These are phyloP conservation scores for Pisolithus albus DNA, from an alignment of 768 basidiomycete genomes.

Conservation along the genomic window DNA sequence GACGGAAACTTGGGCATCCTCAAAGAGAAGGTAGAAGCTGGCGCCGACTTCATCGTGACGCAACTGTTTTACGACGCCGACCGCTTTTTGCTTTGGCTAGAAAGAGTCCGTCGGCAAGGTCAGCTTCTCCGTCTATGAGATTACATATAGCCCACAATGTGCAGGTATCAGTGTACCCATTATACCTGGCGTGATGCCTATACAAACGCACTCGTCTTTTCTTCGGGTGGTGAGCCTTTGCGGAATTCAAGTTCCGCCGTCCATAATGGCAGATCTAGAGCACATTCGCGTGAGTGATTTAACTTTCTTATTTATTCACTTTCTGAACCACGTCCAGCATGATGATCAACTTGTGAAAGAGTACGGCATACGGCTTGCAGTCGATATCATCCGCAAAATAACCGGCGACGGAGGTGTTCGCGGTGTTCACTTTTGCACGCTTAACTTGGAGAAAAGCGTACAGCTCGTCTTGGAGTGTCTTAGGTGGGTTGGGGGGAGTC, in stretches of 20 bases:
- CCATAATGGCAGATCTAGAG: constrained; percentile 59
- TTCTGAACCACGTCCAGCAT: constrained; percentile 41
- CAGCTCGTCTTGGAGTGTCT: constrained; percentile 76
- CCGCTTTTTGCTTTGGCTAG: constrained; percentile 73
- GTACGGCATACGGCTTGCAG: constrained; percentile 84
- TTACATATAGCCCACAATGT: constrained; percentile 4
- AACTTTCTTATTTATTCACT: not conserved
- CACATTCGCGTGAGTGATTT: constrained; percentile 59
- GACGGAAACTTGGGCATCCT: constrained; percentile 63
- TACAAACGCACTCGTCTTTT: constrained; percentile 95
- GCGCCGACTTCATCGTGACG: constrained; percentile 93
- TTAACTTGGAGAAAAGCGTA: constrained; percentile 96
- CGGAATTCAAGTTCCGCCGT: constrained; percentile 65
- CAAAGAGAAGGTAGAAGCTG: constrained; percentile 85
- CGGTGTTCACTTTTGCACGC: constrained; percentile 91
- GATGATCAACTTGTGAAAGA: constrained; percentile 94
- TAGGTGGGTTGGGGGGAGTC: constrained; percentile 53
- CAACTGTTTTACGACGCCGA: constrained; percentile 98
- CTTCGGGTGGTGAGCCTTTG: constrained; percentile 86
- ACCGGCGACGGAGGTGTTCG: constrained; percentile 49
- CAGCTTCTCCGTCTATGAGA: constrained; percentile 8
- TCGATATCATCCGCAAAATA: constrained; percentile 65
- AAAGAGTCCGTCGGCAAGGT: constrained; percentile 69
- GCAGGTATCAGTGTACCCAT: constrained; percentile 85
- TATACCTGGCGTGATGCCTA: constrained; percentile 95